phyloP scores from a whole-genome alignment of 768 basidiomycete species.

The Crepidotus variabilis region DNA sequence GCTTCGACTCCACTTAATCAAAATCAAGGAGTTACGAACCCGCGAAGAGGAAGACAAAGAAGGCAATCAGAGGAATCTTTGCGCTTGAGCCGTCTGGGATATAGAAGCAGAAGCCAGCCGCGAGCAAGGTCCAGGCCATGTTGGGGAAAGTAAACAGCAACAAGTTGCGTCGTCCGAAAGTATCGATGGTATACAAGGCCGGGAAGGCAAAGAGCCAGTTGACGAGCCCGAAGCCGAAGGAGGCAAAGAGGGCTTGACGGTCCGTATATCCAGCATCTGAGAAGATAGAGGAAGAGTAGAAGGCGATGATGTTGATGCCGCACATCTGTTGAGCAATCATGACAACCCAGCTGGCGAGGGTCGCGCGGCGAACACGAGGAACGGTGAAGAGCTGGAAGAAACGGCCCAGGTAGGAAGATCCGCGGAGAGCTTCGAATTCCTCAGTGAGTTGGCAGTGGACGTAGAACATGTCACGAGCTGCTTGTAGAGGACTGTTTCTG shows the following conservation, averaged over 20 bases:
- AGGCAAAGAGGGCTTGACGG: constrained; percentile 56
- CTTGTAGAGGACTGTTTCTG: constrained; percentile 66
- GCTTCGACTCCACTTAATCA: background rate
- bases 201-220: constrained; percentile 68
- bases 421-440: constrained; percentile 55
- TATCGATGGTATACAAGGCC: constrained; percentile 66
- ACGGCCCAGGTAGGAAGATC: constrained; percentile 42
- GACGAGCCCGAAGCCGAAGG: constrained; percentile 63
- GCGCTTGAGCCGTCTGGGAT: constrained; percentile 33
- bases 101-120: constrained; percentile 72
- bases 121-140: constrained; percentile 73
- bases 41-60: constrained; percentile 41
- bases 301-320: constrained; percentile 76
- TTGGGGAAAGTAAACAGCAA: constrained; percentile 77
- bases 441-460: constrained; percentile 67
- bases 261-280: constrained; percentile 49
- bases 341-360: constrained; percentile 47
- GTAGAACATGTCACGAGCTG: constrained; percentile 78
- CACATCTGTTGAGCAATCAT: constrained; percentile 82
- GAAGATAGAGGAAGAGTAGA: constrained; percentile 82
- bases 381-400: constrained; percentile 71
- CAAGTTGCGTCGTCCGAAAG: constrained; percentile 75
- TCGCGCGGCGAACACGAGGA: constrained; percentile 56
- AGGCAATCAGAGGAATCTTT: constrained; percentile 37
- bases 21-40: constrained; percentile 20